Evolutionary conservation across 179 eudicot genomes (phyloP), one percentile per base, ranked within the genome.

Genomic region (Actinidia polygama): DNA sequence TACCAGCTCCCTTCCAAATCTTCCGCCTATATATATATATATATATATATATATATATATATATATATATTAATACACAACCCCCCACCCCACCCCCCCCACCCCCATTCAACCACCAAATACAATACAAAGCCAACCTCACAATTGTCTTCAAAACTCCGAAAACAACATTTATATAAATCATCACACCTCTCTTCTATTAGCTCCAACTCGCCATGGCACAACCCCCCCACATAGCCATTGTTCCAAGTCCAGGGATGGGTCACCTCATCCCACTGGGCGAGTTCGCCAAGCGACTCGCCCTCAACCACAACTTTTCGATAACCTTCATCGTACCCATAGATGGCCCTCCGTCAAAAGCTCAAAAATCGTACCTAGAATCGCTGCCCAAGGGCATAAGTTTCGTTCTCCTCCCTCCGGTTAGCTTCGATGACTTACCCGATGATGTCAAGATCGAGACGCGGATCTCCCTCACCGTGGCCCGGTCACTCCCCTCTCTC

Each of bases 261-360:
- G 95, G 97, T 50, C 95, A 93, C 85, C 89, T 92, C 46, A 92
- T 92, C 85, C 95, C 97, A 1, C 75, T 92, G 3, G 75, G 75
- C 6, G 89, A 92, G 69, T 90, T 91, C 57, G 90, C 97, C 59
- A 90, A 86, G 68, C 87, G 79, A 40, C 94, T 93, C 84, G 80
- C 87, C 76, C 55, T 3, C 55, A 81, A 54, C 77, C 85, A 82
- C 80, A n/a, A 68, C 54, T 82, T 89, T 83, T 51, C 86, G 4
- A 50, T 79, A 61, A 83, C 91, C 21, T 59, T 90, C 73, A 77
- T 90, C 84, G 47, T 89, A 83, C 93, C 92, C 0, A 79, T 84
- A 58, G 62, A 86, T 8, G 83, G 85, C 6, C 79, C 86, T 0
- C 82, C 83, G 57, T 46, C 87, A 36, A 1, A 71, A 36, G 78